Evolutionary conservation across 73 alveolate genomes (phyloP).

Genomic region (Chromera velia): DNA sequence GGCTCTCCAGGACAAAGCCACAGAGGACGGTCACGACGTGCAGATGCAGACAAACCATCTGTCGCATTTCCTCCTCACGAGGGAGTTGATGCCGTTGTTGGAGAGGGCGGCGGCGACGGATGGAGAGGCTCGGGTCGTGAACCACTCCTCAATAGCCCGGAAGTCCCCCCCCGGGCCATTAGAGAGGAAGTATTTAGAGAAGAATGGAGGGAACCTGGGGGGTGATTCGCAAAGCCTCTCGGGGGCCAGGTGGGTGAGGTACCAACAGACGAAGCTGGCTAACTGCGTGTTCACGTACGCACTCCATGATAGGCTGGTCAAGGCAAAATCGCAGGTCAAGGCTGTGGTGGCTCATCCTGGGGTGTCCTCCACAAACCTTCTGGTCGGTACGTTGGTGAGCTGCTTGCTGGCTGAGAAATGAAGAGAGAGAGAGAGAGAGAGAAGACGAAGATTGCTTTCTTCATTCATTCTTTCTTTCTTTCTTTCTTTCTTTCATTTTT

Average conservation of each 20-base stretch:
- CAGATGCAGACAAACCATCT: slow-evolving; percentile 44
- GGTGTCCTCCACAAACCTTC: too few species aligned
- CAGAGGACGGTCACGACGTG: slow-evolving; percentile 36
- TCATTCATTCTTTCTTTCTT: too few species aligned
- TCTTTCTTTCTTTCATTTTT: too few species aligned
- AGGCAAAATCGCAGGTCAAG: not conserved
- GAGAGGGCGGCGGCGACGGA: slow-evolving; percentile 12
- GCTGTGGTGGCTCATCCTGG: too few species aligned
- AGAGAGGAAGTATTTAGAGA: slow-evolving; percentile 7
- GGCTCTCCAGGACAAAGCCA: slow-evolving; percentile 22
- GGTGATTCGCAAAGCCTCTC: slow-evolving; percentile 13
- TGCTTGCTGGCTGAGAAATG: too few species aligned
- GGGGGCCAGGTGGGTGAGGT: slow-evolving; percentile 1
- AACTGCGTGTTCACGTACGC: slow-evolving; percentile 34
- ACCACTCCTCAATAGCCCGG: slow-evolving; percentile 36
- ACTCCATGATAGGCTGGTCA: slow-evolving; percentile 15
- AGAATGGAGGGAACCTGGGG: slow-evolving; percentile 28
- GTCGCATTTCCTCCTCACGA: slow-evolving; percentile 39
- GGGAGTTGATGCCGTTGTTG: slow-evolving; percentile 5
- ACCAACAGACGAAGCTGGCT: slow-evolving; percentile 22
- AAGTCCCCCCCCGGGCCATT: too few species aligned
- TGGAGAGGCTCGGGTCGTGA: slow-evolving; percentile 34
- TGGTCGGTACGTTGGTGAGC: too few species aligned
- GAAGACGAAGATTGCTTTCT: too few species aligned
- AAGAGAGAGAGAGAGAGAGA: too few species aligned